A percentile compares a stretch with the other conserved stretches of the same genome.
Evolutionary conservation across 768 basidiomycete species (phyloP).

Genomic region (Termitomyces sp.): DNA sequence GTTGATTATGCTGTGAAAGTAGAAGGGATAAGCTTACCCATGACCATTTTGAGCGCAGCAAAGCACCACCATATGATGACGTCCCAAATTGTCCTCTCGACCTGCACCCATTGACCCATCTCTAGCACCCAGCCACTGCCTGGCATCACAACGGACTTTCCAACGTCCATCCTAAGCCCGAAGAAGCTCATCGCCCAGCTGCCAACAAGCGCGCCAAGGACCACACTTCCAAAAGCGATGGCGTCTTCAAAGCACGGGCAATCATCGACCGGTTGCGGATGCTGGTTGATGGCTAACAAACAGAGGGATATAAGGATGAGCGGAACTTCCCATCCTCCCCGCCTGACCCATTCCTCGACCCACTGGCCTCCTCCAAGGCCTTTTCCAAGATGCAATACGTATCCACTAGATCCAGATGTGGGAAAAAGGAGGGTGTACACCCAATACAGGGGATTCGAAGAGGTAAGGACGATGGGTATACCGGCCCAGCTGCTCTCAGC

Average conservation of each 20-base stretch:
- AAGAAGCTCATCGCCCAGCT: constrained; percentile 58
- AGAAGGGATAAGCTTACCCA: constrained; percentile 28
- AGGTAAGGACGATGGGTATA: constrained; percentile 28
- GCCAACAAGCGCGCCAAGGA: constrained; percentile 67
- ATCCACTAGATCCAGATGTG: constrained; percentile 13
- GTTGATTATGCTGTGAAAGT: neutral
- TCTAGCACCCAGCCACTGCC: constrained; percentile 46
- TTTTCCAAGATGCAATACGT: constrained; percentile 30
- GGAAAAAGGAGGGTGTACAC: constrained; percentile 22
- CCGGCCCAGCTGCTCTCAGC: constrained; percentile 42
- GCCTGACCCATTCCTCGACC: constrained; percentile 32
- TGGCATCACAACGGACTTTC: constrained; percentile 43
- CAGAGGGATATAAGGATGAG: constrained; percentile 57
- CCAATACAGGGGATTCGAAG: constrained; percentile 26
- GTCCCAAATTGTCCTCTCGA: constrained; percentile 36
- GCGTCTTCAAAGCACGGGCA: constrained; percentile 99
- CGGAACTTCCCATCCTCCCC: constrained; percentile 55
- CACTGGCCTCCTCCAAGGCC: constrained; percentile 34
- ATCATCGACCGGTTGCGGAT: constrained; percentile 93
- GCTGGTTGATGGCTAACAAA: constrained; percentile 77
- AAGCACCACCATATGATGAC: constrained; percentile 43
- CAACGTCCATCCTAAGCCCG: constrained; percentile 30
- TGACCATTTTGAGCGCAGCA: constrained; percentile 42
- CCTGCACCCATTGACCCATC: constrained; percentile 28
- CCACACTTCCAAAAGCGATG: constrained; percentile 86